phyloP scores from a whole-genome alignment of 805 yeast genomes.

The Saitoella complicata region DNA sequence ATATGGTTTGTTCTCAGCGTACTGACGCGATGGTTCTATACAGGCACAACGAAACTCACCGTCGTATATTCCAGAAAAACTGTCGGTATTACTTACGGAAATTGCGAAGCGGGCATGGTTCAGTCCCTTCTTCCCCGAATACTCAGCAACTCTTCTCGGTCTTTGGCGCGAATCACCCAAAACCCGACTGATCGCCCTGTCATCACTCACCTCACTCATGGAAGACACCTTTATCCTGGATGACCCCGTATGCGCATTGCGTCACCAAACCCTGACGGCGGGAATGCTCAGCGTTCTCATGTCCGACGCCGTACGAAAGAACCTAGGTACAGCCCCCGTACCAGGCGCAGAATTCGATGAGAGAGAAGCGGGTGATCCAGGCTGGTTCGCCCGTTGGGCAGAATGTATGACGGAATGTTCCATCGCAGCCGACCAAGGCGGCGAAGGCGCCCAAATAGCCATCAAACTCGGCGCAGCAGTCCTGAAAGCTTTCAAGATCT shows the following conservation, averaged over 20 bases:
- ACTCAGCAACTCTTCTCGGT: constrained; percentile 55
- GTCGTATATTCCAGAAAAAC: constrained; percentile 74
- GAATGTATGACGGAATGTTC: too few relatives aligned
- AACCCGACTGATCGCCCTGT: constrained; percentile 59
- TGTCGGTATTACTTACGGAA: constrained; percentile 82
- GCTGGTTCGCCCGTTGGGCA: too few relatives aligned
- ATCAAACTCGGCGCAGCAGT: background rate
- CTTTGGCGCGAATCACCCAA: constrained; percentile 54
- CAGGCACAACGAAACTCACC: constrained; percentile 27
- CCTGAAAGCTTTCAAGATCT: background rate
- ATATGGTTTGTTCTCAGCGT: background rate
- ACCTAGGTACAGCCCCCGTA: constrained; percentile 39
- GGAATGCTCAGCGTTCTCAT: constrained; percentile 28
- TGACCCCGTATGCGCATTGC: constrained; percentile 62
- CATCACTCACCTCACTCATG: constrained; percentile 69
- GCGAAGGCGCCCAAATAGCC: background rate
- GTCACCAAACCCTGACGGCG: background rate
- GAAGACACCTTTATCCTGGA: constrained; percentile 88
- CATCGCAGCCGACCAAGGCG: background rate
- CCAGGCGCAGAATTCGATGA: background rate
- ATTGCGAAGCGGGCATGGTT: constrained; percentile 78
- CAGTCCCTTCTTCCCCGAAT: constrained; percentile 44
- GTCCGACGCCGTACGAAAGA: constrained; percentile 45
- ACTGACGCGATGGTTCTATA: constrained; percentile 41
- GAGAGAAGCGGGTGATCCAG: background rate